Evolutionary conservation across 1,139 yeast genomes (phyloP), one percentile per base, ranked within the genome.

Genomic region (Kurtzmaniella quercitrusa): DNA sequence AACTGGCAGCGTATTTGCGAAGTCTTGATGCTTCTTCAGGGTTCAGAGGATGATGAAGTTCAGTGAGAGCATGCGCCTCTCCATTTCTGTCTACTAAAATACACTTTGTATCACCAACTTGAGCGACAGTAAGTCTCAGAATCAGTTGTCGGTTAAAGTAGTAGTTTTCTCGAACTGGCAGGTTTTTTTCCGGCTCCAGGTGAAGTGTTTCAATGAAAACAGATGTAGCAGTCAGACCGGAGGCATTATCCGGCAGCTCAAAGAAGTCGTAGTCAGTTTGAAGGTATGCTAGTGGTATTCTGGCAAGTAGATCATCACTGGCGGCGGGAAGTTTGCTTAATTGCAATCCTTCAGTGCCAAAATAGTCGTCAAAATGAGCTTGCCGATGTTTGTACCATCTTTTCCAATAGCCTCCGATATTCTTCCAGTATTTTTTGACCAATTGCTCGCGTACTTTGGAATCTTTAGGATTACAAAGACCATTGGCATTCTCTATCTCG

Each of bases 101-200:
- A n/a, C 95, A 91, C 50, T 88, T 76, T 3, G 97, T 87, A 58
- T 93, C 98, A 3, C 98, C 98, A n/a, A 91, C 84, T 59, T 93
- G 98, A 1, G 95, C 93, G 18, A 91, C 78, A 1, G 88, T 76
- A 34, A 93, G 63, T 53, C 81, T 81, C 23, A 88, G 74, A 15
- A 86, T 68, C n/a, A 88, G 83, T 19, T 73, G 69, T 16, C 83
- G 77, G 49, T 83, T 80, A 70, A 93, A 93, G 65, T 77, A 89
- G 54, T 76, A 81, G 47, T 74, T 68, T 33, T 68, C 75, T 63
- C 12, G 22, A 19, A 32, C 40, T 2, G 33, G 36, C 8, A 64
- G 64, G 41, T 53, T 56, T 40, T 51, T 52, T 16, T 54, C 52
- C 6, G 55, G 56, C 19, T 60, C 65, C 28, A 70, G 54, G 46